A percentile compares a stretch with the other conserved stretches of the same genome.
These are phyloP conservation scores for Salix viminalis DNA, from an alignment of 345 rosid species.

Conservation along the genomic window DNA sequence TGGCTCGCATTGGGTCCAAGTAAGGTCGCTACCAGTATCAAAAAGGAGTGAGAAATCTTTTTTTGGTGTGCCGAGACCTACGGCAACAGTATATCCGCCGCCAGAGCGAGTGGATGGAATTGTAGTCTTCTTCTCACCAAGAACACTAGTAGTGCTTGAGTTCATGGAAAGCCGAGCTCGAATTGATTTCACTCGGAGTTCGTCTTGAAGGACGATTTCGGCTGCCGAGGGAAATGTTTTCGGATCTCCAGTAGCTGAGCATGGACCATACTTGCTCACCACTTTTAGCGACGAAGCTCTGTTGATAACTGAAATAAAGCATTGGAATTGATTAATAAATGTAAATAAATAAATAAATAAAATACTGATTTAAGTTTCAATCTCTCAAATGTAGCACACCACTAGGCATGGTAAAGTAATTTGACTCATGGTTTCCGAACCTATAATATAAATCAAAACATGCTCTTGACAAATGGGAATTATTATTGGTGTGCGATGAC, in stretches of 20 bases:
- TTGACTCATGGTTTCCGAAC: too few relatives aligned
- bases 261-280: not conserved
- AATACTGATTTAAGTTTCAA: too few relatives aligned
- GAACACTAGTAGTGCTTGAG: not conserved
- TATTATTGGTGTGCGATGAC: too few relatives aligned
- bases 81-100: conserved; percentile 4
- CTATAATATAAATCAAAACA: too few relatives aligned
- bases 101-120: not conserved
- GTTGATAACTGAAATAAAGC: too few relatives aligned
- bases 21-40: conserved; percentile 27
- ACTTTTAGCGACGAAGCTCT: not conserved
- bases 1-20: conserved; percentile 25
- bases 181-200: not conserved
- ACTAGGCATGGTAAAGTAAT: too few relatives aligned
- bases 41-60: conserved; percentile 11
- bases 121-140: not conserved
- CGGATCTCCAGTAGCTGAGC: not conserved
- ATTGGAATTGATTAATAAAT: too few relatives aligned
- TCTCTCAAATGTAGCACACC: too few relatives aligned
- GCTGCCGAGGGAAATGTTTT: not conserved
- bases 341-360: too few relatives aligned
- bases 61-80: conserved; percentile 23
- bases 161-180: not conserved
- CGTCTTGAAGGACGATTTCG: not conserved
- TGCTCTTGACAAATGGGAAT: too few relatives aligned